phyloP scores from a whole-genome alignment of 108 stramenopile genomes.

The Hondaea fermentalgiana region DNA sequence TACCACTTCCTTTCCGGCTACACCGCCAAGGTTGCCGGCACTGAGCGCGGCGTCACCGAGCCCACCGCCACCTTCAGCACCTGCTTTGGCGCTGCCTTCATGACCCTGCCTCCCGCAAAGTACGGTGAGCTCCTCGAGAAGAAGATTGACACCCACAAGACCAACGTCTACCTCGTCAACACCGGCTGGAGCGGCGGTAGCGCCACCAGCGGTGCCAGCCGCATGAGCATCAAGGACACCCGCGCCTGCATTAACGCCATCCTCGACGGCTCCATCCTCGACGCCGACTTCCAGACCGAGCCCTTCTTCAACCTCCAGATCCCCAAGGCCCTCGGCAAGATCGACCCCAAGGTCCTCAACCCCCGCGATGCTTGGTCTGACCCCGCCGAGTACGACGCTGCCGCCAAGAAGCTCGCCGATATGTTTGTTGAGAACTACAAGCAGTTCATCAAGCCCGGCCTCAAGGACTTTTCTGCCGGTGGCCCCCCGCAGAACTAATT shows the following conservation, averaged over 20 bases:
- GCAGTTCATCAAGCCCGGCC: constrained; percentile 73
- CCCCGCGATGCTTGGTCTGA: constrained; percentile 81
- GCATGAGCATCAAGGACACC: constrained; percentile 93
- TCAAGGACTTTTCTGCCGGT: constrained; percentile 66
- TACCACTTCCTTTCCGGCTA: constrained; percentile 95
- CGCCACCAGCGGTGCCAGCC: constrained; percentile 79
- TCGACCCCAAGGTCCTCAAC: constrained; percentile 65
- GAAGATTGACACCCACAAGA: constrained; percentile 74
- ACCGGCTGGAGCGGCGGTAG: constrained; percentile 90
- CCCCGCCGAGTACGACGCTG: constrained; percentile 68
- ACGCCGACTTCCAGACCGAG: constrained; percentile 64
- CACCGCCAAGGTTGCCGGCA: constrained; percentile 96
- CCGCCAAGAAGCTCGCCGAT: constrained; percentile 68
- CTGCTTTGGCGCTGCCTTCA: constrained; percentile 96
- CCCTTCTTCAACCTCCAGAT: constrained; percentile 82
- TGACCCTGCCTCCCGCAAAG: constrained; percentile 83
- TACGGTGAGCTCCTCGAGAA: constrained; percentile 86
- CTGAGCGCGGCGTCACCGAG: constrained; percentile 89
- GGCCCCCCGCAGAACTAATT: constrained; percentile 54
- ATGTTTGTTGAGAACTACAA: constrained; percentile 91
- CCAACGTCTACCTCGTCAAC: constrained; percentile 87
- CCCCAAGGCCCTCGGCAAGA: constrained; percentile 67
- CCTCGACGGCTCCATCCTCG: constrained; percentile 76
- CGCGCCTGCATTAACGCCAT: constrained; percentile 87
- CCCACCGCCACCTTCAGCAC: constrained; percentile 81